Percentiles rank a stretch among this genome's conserved stretches.
These are phyloP conservation scores for Ochromonas danica DNA, from an alignment of 108 stramenopile species.

Conservation along the genomic window DNA sequence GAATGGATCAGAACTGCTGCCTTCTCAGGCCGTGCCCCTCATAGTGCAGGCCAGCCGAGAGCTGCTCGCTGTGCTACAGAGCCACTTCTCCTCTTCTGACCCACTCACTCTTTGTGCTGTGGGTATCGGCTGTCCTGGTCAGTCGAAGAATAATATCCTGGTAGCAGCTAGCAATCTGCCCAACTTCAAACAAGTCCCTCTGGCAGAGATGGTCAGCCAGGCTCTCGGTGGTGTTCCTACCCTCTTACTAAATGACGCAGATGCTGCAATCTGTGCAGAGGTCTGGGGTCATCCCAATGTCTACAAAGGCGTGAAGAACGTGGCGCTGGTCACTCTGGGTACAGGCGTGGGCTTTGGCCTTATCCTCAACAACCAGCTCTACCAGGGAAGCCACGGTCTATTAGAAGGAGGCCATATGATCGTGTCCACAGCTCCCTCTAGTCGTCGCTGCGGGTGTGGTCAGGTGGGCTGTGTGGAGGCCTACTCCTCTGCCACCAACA, in stretches of 20 bases:
- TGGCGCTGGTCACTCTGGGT: slow-evolving; percentile 50
- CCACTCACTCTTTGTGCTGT: background rate
- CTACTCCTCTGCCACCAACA: slow-evolving; percentile 49
- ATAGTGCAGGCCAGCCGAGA: background rate
- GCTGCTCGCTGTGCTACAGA: background rate
- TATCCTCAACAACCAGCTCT: slow-evolving; percentile 40
- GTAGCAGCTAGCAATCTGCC: slow-evolving; percentile 9
- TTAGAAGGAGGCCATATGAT: slow-evolving; percentile 58
- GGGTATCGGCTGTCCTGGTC: slow-evolving; percentile 29
- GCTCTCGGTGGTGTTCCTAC: background rate
- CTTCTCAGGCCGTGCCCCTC: background rate
- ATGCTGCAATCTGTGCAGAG: slow-evolving; percentile 46
- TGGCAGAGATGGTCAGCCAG: slow-evolving; percentile 10
- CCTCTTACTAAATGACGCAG: slow-evolving; percentile 31
- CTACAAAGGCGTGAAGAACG: slow-evolving; percentile 33
- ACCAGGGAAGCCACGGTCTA: slow-evolving; percentile 43
- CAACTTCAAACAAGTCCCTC: background rate
- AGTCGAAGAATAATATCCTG: background rate
- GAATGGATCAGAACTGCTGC: background rate
- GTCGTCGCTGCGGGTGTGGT: slow-evolving; percentile 49
- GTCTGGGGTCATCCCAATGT: slow-evolving; percentile 42
- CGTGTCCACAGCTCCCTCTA: slow-evolving; percentile 28
- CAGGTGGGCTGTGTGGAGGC: slow-evolving; percentile 50
- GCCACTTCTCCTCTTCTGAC: background rate
- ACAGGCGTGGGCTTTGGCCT: slow-evolving; percentile 50